phyloP scores from a whole-genome alignment of 257 asterid genomes.

The Solanum bulbocastanum region DNA sequence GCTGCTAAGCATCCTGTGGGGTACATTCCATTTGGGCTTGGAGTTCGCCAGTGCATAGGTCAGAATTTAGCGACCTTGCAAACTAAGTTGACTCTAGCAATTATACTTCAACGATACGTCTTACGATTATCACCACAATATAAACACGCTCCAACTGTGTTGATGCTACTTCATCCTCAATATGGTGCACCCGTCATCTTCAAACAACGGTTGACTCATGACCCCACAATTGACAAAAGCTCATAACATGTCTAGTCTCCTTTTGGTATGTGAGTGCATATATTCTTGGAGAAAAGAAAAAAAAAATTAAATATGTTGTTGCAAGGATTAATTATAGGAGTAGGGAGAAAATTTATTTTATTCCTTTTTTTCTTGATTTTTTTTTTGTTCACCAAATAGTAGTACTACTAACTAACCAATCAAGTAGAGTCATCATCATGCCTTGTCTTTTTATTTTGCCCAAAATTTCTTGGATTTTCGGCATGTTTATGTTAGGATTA shows the following conservation, averaged over 20 bases:
- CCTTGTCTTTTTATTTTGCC: constrained; percentile 6
- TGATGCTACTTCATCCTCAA: constrained; percentile 40
- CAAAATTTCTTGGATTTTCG: constrained; percentile 8
- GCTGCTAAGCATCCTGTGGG: constrained; percentile 32
- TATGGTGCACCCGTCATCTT: constrained; percentile 36
- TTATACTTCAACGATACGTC: constrained; percentile 23
- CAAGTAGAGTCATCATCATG: constrained; percentile 3
- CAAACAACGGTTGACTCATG: constrained; percentile 7
- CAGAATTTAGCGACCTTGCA: constrained; percentile 31
- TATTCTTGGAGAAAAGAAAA: neutral
- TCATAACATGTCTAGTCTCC: neutral
- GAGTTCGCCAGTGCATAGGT: constrained; percentile 39
- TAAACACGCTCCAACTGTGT: constrained; percentile 37
- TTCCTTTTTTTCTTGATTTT: neutral
- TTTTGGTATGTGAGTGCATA: constrained; percentile 14
- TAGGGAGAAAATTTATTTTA: constrained; percentile 6
- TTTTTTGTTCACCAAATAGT: neutral
- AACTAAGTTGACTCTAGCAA: constrained; percentile 28
- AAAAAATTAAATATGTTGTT: neutral
- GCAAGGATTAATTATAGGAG: constrained; percentile 6
- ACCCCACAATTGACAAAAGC: neutral
- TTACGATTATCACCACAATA: constrained; percentile 26
- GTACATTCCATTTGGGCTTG: constrained; percentile 36
- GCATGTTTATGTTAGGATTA: constrained; percentile 18
- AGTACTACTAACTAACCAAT: constrained; percentile 1